These are phyloP conservation scores for Gautieria morchelliformis DNA, from an alignment of 768 basidiomycete genomes.

Conservation along the genomic window DNA sequence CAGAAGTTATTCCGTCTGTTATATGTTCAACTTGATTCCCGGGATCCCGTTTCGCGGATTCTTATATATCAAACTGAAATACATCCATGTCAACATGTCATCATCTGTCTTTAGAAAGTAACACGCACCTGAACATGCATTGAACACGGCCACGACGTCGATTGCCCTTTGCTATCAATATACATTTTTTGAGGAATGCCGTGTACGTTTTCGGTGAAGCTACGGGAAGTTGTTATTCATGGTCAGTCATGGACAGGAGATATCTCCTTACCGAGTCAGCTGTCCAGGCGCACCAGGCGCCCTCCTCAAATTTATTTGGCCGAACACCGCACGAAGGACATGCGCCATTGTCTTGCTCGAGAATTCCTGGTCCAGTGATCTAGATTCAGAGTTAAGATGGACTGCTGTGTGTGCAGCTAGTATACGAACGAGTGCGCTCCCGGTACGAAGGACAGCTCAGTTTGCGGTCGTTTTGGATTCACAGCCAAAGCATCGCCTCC, in stretches of 20 bases:
- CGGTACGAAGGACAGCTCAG: constrained; percentile 15
- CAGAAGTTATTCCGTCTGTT: no score
- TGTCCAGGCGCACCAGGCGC: constrained; percentile 60
- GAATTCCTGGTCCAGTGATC: constrained; percentile 40
- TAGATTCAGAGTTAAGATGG: constrained; percentile 1
- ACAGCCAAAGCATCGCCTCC: constrained; percentile 16
- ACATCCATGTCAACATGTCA: neutral
- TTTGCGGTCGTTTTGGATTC: constrained; percentile 36
- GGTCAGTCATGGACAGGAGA: neutral
- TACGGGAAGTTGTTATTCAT: constrained; percentile 12
- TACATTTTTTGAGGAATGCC: constrained; percentile 46
- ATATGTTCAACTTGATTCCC: no score
- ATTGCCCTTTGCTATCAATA: constrained; percentile 37
- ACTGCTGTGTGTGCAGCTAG: neutral
- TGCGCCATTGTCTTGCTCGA: constrained; percentile 46
- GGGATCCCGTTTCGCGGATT: no score
- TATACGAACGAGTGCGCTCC: constrained; percentile 21
- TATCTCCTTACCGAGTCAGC: constrained; percentile 38
- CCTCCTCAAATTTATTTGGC: constrained; percentile 46
- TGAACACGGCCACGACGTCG: constrained; percentile 58
- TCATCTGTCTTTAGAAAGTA: neutral
- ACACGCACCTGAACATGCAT: constrained; percentile 38
- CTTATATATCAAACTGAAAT: neutral
- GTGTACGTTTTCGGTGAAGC: constrained; percentile 39
- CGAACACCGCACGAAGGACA: constrained; percentile 56